These are phyloP conservation scores for Apiospora malaysiana DNA, from an alignment of 2,329 filamentous ascomycete genomes.

Conservation along the genomic window DNA sequence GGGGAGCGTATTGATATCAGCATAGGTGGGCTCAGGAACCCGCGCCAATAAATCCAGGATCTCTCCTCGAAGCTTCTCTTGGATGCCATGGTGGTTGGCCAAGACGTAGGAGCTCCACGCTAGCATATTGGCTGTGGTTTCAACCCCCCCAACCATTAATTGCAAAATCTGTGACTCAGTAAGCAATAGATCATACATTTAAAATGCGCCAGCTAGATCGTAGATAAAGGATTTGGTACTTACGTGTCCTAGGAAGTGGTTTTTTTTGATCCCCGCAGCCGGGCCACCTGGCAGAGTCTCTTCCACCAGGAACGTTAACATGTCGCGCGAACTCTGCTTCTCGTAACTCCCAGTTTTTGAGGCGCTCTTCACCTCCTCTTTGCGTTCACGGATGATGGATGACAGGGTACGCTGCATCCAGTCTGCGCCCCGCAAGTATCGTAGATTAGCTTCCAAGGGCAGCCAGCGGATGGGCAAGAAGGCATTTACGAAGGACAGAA, in stretches of 20 bases:
- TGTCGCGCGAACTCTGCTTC: conserved; percentile 34
- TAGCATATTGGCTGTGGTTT: conserved; percentile 41
- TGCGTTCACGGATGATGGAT: conserved; percentile 40
- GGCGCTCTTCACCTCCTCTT: conserved; percentile 30
- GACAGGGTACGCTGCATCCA: conserved; percentile 35
- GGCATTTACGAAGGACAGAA: conserved; percentile 41
- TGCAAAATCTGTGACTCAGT: background rate
- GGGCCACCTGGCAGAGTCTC: conserved; percentile 23
- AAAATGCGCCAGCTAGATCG: conserved; percentile 20
- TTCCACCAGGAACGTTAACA: conserved; percentile 41
- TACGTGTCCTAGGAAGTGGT: conserved; percentile 4
- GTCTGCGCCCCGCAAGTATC: conserved; percentile 39
- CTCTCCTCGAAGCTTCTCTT: conserved; percentile 41
- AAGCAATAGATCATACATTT: conserved; percentile 10
- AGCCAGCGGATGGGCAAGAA: conserved; percentile 43
- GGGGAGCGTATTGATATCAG: conserved; percentile 36
- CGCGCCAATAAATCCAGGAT: conserved; percentile 31
- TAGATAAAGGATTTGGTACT: conserved; percentile 22
- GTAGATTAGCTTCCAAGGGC: conserved; percentile 46
- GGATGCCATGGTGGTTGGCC: conserved; percentile 39
- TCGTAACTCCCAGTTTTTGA: conserved; percentile 25
- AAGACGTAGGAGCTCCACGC: conserved; percentile 42
- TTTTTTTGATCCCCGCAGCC: background rate
- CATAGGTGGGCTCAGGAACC: conserved; percentile 31
- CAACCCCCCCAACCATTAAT: conserved; percentile 37